phyloP scores from a whole-genome alignment of 352 stramenopile genomes.

The Pythium myriotylum region DNA sequence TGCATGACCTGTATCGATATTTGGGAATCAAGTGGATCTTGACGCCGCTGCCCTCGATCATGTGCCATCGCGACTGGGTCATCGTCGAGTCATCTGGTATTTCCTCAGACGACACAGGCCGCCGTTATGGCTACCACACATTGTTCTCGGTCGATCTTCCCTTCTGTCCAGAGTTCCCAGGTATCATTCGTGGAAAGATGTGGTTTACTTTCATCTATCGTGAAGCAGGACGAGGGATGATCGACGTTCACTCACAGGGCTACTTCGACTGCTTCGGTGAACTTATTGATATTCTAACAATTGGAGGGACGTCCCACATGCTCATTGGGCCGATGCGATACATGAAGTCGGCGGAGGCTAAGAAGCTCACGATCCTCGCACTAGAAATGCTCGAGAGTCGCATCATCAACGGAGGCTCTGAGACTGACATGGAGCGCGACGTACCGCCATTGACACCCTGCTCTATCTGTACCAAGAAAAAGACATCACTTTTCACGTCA shows the following conservation, averaged over 20 bases:
- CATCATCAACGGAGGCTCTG: conserved; percentile 12
- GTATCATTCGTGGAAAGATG: conserved; percentile 44
- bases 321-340: conserved; percentile 38
- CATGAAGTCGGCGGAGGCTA: conserved; percentile 51
- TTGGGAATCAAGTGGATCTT: conserved; percentile 56
- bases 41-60: conserved; percentile 22
- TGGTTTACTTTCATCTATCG: conserved; percentile 51
- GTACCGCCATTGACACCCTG: conserved; percentile 8
- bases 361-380: conserved; percentile 53
- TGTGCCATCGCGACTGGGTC: conserved; percentile 42
- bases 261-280: conserved; percentile 46
- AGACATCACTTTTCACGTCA: conserved; percentile 21
- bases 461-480: conserved; percentile 23
- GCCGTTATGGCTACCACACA: conserved; percentile 46
- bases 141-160: conserved; percentile 51
- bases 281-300: conserved; percentile 25
- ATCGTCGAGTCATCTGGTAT: conserved; percentile 54
- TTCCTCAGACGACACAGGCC: conserved; percentile 31
- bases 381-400: conserved; percentile 24
- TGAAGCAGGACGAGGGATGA: conserved; percentile 34
- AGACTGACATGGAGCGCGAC: neutral
- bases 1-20: conserved; percentile 49
- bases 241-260: conserved; percentile 50
- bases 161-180: conserved; percentile 43
- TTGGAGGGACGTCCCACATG: conserved; percentile 30